Evolutionary conservation across 805 yeast species (phyloP).

Genomic region (Priceomyces fermenticarens): DNA sequence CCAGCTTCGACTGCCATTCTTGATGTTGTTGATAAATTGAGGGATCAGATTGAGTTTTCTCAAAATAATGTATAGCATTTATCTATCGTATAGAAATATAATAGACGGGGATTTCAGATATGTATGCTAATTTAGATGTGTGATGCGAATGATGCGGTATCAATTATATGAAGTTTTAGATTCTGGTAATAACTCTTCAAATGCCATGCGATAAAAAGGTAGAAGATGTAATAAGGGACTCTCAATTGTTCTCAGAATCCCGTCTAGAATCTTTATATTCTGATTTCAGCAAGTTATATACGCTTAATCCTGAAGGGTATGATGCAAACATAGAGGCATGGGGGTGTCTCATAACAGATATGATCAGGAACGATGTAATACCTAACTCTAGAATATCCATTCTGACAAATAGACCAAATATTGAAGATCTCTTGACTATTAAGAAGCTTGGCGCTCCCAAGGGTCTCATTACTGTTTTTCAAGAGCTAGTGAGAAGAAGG

Average conservation of each 20-base stretch:
- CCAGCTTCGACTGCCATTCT: conserved; percentile 88
- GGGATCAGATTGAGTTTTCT: conserved; percentile 50
- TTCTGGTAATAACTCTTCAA: neutral
- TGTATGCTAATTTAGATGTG: too few species aligned
- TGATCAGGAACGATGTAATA: conserved; percentile 15
- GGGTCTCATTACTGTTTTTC: conserved; percentile 20
- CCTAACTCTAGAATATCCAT: conserved; percentile 16
- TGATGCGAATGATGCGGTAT: neutral
- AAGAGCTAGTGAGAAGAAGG: conserved; percentile 19
- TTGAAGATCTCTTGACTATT: conserved; percentile 18
- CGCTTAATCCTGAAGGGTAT: conserved; percentile 40
- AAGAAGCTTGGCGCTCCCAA: conserved; percentile 32
- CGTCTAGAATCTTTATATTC: conserved; percentile 36
- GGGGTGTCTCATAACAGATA: conserved; percentile 17
- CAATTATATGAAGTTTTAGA: neutral
- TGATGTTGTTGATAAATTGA: conserved; percentile 71
- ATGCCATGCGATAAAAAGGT: conserved; percentile 2
- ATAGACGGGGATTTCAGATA: too few species aligned
- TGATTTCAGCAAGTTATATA: conserved; percentile 26
- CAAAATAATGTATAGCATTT: conserved; percentile 13
- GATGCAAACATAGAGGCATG: conserved; percentile 43
- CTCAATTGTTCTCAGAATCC: conserved; percentile 22
- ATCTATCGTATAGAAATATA: too few species aligned
- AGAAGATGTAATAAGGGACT: conserved; percentile 12
- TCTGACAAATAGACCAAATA: conserved; percentile 12